Evolutionary conservation across 2,329 filamentous ascomycete species (phyloP).

Genomic region (Hirsutella minnesotensis): DNA sequence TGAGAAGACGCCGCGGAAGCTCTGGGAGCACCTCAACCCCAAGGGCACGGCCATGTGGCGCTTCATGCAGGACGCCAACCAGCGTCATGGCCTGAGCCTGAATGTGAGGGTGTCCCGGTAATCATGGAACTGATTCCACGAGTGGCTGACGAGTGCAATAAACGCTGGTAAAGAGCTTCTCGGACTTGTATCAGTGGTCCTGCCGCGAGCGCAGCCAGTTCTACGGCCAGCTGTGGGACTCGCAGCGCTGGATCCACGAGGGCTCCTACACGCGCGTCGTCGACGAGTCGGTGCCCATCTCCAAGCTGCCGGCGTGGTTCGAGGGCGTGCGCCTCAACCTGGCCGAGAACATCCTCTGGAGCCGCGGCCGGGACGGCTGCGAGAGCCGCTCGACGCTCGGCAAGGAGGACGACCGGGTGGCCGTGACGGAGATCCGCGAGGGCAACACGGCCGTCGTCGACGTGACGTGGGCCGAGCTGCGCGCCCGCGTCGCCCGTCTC

Average conservation of each 20-base stretch:
- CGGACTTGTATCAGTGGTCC: conserved; percentile 61
- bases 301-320: conserved; percentile 67
- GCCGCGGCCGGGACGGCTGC: conserved; percentile 26
- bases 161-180: conserved; percentile 40
- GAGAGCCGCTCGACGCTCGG: conserved; percentile 36
- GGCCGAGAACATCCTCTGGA: conserved; percentile 69
- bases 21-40: conserved; percentile 56
- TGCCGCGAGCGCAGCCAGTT: conserved; percentile 49
- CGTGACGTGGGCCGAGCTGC: conserved; percentile 56
- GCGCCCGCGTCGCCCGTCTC: conserved; percentile 44
- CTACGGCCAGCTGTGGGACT: conserved; percentile 52
- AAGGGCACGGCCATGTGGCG: conserved; percentile 51
- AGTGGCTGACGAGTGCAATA: background rate
- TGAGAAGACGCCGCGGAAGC: conserved; percentile 39
- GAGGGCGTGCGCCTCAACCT: conserved; percentile 62
- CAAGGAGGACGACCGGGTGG: conserved; percentile 62
- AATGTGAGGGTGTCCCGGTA: conserved; percentile 24
- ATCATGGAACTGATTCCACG: background rate
- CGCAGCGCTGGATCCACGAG: conserved; percentile 48
- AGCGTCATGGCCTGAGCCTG: conserved; percentile 41
- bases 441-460: conserved; percentile 43
- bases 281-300: conserved; percentile 58
- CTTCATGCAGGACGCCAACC: conserved; percentile 56
- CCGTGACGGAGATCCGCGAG: conserved; percentile 61
- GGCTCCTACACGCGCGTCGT: conserved; percentile 50